Evolutionary conservation across 345 rosid genomes (phyloP).

Genomic region (Bruguiera sexangula): DNA sequence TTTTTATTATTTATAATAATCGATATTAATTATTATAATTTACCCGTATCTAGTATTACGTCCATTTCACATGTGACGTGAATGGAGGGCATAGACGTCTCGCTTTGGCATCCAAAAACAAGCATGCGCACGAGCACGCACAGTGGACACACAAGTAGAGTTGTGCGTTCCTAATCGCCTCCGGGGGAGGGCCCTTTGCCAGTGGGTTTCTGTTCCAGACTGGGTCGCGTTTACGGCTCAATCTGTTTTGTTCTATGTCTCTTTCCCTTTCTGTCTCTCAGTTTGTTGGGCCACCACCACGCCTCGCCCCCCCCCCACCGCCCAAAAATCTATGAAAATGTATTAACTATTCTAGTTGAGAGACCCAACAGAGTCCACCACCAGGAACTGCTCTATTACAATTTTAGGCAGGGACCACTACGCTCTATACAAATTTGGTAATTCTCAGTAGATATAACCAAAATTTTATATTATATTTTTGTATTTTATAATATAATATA

Average conservation of each 20-base stretch:
- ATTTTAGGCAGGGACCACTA: background rate
- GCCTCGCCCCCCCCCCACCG: conserved; percentile 17
- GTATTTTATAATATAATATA: too few relatives aligned
- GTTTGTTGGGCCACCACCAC: conserved; percentile 22
- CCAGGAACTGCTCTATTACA: conserved; percentile 16
- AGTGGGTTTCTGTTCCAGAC: background rate
- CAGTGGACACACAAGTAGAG: background rate
- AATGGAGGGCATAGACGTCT: conserved; percentile 12
- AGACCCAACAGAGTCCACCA: conserved; percentile 29
- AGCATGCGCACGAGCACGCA: conserved; percentile 23
- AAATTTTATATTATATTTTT: too few relatives aligned
- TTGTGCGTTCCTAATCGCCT: background rate
- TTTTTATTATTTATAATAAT: too few relatives aligned
- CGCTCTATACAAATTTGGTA: too few relatives aligned
- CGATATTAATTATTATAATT: too few relatives aligned
- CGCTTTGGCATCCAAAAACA: conserved; percentile 12
- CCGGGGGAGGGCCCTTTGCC: conserved; percentile 3
- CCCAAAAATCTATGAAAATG: conserved; percentile 19
- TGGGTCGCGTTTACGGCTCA: background rate
- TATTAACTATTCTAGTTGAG: background rate
- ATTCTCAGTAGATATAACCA: too few relatives aligned
- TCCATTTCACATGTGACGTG: too few relatives aligned
- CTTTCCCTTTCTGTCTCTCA: conserved; percentile 8
- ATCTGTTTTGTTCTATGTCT: too few relatives aligned
- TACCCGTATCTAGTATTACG: too few relatives aligned